These are phyloP conservation scores for Mycena capillaripes DNA, from an alignment of 768 basidiomycete species.

Conservation along the genomic window DNA sequence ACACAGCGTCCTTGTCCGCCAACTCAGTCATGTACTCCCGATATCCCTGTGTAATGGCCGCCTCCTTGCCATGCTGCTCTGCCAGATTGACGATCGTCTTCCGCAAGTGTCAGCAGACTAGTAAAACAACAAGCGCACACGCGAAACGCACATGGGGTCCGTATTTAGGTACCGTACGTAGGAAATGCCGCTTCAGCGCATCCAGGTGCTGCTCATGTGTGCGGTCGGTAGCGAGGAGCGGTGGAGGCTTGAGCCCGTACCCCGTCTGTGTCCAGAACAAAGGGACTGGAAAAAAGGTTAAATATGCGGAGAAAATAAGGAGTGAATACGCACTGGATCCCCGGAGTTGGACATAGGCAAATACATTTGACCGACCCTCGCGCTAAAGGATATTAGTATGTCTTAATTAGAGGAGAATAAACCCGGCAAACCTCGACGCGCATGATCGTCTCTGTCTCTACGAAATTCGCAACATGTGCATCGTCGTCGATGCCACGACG, in stretches of 20 bases:
- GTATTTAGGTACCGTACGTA: constrained; percentile 73
- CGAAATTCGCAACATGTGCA: constrained; percentile 95
- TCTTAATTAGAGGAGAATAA: neutral
- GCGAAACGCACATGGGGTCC: constrained; percentile 86
- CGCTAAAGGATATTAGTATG: constrained; percentile 59
- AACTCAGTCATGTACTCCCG: constrained; percentile 74
- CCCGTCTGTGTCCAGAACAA: constrained; percentile 94
- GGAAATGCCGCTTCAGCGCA: constrained; percentile 81
- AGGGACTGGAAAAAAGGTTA: constrained; percentile 69
- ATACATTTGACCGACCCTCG: constrained; percentile 81
- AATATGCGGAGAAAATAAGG: neutral
- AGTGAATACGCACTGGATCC: constrained; percentile 80
- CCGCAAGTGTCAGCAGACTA: constrained; percentile 19
- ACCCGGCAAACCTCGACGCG: constrained; percentile 73
- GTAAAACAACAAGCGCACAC: neutral
- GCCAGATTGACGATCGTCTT: constrained; percentile 92
- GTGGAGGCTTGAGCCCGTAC: constrained; percentile 90
- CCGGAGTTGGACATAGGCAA: constrained; percentile 91
- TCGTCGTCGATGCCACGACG: constrained; percentile 94
- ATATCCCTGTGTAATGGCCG: constrained; percentile 82
- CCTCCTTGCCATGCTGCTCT: constrained; percentile 93
- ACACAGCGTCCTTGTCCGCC: constrained; percentile 70
- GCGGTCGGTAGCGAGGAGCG: constrained; percentile 79
- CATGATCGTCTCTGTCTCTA: constrained; percentile 94
- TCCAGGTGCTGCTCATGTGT: constrained; percentile 81